Evolutionary conservation across 495 filamentous ascomycete genomes (phyloP).

Genomic region (Copromyces sp.): DNA sequence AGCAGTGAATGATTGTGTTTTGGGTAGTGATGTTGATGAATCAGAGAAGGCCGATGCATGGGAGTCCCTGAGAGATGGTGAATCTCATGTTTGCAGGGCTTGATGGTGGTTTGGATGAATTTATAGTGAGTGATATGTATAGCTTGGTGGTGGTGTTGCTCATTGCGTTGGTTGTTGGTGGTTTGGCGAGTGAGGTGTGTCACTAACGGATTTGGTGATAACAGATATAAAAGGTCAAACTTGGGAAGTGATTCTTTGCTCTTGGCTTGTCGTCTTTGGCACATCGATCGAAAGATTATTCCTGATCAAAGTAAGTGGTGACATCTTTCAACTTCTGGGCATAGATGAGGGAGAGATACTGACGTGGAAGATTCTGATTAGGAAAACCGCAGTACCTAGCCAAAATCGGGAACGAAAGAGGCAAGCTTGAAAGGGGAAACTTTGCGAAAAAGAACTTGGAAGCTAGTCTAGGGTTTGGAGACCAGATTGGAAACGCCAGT

Average conservation of each 20-base stretch:
- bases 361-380: background rate
- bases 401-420: too few relatives aligned
- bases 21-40: background rate
- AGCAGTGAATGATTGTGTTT: background rate
- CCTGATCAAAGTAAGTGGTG: background rate
- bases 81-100: background rate
- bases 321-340: fast-evolving
- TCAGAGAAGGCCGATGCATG: background rate
- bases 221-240: background rate
- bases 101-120: background rate
- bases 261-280: background rate
- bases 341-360: background rate
- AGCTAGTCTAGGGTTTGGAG: too few relatives aligned
- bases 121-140: background rate
- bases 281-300: background rate
- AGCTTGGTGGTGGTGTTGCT: background rate
- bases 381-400: too few relatives aligned
- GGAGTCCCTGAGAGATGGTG: background rate
- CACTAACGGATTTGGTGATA: background rate
- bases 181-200: background rate
- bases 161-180: background rate
- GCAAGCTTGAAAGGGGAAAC: too few relatives aligned
- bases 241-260: background rate
- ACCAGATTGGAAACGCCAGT: too few relatives aligned
- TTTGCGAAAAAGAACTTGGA: too few relatives aligned